Evolutionary conservation across 805 yeast genomes (phyloP), one percentile per base, ranked within the genome.

Genomic region (Zygoascus tannicola): DNA sequence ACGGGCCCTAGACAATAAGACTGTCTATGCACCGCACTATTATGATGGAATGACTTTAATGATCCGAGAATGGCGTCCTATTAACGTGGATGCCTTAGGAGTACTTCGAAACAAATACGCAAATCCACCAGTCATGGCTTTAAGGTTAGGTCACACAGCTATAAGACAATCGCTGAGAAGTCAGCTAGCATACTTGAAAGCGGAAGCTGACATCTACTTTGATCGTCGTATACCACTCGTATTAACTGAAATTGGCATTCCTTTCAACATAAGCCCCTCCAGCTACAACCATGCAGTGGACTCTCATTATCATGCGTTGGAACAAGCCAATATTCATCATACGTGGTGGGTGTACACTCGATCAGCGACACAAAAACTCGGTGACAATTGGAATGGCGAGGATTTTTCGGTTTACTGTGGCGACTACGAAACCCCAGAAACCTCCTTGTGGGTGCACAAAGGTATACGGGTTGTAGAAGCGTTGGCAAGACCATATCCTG

Each of bases 181-280:
- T 38, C 97, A 88, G 62, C 67, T 88, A 46, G 53, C 59, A 12
- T 81, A 75, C 44, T 74, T 88, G 66, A 74, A 69, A 44, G 55
- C 59, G 16, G 96, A 88, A 57, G 75, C 83, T 4, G 57, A 64
- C 15, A 68, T 68, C 4, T 58, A 69, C 32, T 60, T 86, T 40
- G 95, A 95, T 1, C 46, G 52, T 1, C 43, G 61, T 7, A 67
- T 85, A 10, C 95, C 96, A 0, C 73, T 81, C 3, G 65, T 87
- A 32, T 77, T 88, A 69, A 76, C 94, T 1, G 97, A 88, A 60
- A 85, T 88, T 7, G 97, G 97, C 4, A 84, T 87, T 81, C 97
- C 97, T 3, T 85, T 81, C 62, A 95, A 88, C 60, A 84, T 88
- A 95, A 87, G 87, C 58, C 87, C 76, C 57, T 58, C 69, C 3